Evolutionary conservation across 768 basidiomycete species (phyloP).

Genomic region (Kwoniella botswanensis): DNA sequence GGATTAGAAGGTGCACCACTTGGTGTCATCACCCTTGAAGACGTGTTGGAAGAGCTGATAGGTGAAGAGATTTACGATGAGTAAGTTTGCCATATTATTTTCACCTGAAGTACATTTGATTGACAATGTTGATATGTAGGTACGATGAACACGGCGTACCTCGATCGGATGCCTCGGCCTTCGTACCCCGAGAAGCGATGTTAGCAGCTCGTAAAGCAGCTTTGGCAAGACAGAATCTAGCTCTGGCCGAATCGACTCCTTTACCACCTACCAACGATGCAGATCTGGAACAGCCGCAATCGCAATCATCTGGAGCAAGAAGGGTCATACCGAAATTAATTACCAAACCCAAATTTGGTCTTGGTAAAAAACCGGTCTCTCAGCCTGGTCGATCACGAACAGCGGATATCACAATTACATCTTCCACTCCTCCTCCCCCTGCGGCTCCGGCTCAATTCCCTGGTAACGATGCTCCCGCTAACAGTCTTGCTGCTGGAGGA

Average conservation of each 20-base stretch:
- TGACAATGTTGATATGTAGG: conserved; percentile 10
- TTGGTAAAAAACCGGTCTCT: conserved; percentile 30
- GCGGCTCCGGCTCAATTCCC: not conserved
- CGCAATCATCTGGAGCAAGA: not conserved
- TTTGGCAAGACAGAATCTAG: conserved; percentile 34
- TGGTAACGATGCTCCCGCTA: not conserved
- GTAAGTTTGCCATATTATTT: conserved; percentile 59
- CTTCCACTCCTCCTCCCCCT: conserved; percentile 7
- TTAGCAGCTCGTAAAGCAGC: conserved; percentile 43
- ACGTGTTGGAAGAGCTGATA: conserved; percentile 89
- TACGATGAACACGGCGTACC: conserved; percentile 68
- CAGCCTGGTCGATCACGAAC: conserved; percentile 31
- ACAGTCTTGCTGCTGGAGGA: not conserved
- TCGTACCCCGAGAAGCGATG: conserved; percentile 57
- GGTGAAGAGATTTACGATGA: conserved; percentile 93
- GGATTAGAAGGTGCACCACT: conserved; percentile 83
- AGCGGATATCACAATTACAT: conserved; percentile 6
- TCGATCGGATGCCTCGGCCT: conserved; percentile 60
- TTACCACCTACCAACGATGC: conserved; percentile 30
- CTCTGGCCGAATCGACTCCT: conserved; percentile 28
- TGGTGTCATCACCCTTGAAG: conserved; percentile 91
- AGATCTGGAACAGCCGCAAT: conserved; percentile 27
- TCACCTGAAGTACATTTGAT: not conserved
- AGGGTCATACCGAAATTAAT: conserved; percentile 25
- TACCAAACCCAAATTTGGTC: conserved; percentile 24